Base-by-base conservation (phyloP, 768 basidiomycete species). In the Leccinum rimulosum region DNA sequence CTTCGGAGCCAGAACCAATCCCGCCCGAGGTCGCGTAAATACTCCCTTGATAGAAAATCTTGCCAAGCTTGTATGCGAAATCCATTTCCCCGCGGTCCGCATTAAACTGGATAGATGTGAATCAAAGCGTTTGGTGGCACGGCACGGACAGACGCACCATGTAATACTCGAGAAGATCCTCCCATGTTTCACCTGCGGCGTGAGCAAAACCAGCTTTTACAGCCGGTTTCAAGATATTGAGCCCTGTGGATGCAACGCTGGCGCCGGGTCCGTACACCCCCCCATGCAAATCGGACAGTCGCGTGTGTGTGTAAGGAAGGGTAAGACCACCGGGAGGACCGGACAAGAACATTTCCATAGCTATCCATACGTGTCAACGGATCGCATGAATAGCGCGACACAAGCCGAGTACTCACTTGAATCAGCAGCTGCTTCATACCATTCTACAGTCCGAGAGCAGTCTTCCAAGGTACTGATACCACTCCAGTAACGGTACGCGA, bases 251-350 rank as follows among this genome's bases (percentile, higher is more conserved):
- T 8, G 94, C 93, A 52, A 94, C 92, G 58, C 93, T 95, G 3
- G 96, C 93, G 51, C 96, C 95, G 15, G 91, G 90, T 3, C 97
- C 97, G 69, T 89, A 98, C n/a, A 92, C 84, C 6, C 97, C 97
- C 15, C 96, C 97, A 9, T 79, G 85, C 4, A 96, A 80, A 73
- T 98, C 97, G 2, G 95, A 96, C 3, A 98, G 77, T 6, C 88
- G 81, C 0, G 91, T 89, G 17, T 91, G 79, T 0, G 90, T 88
- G 51, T 90, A 84, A 0, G 94, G 92, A 3, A 99, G 78, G 0
- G 91, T 91, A 10, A 85, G 80, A 5, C 97, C 97, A 6, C 95
- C 95, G 3, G 95, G 93, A 25, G 97, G 94, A 8, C 97, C 96
- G 2, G 89, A 81, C 38, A 86, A 68, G 71, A 90, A 97, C 56